These are phyloP conservation scores for Annona cherimola DNA, from an alignment of 164 flowering plant species.

Conservation along the genomic window DNA sequence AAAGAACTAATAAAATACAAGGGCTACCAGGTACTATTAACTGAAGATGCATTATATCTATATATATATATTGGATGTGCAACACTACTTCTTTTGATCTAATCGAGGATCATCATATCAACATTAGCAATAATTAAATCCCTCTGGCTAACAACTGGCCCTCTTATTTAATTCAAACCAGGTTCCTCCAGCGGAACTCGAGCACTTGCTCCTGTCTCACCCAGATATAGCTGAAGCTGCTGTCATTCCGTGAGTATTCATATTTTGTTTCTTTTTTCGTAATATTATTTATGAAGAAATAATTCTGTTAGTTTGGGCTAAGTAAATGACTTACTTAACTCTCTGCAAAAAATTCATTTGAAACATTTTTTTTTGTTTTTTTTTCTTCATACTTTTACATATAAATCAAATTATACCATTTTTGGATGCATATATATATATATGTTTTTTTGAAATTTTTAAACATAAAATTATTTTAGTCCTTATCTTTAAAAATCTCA, in stretches of 20 bases:
- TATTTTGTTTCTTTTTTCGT: neutral
- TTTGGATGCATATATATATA: too few species aligned
- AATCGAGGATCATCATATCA: too few species aligned
- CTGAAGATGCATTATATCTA: too few species aligned
- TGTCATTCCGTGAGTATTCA: conserved; percentile 63
- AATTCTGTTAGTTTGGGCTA: too few species aligned
- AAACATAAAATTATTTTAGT: too few species aligned
- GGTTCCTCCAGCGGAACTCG: conserved; percentile 97
- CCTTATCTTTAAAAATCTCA: too few species aligned
- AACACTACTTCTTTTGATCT: too few species aligned
- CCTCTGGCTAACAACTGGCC: neutral
- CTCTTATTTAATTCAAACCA: conserved; percentile 13
- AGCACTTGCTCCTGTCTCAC: conserved; percentile 65
- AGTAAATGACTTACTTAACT: neutral
- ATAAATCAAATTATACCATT: too few species aligned
- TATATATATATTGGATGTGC: too few species aligned
- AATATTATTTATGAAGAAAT: neutral
- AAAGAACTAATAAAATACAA: conserved; percentile 68
- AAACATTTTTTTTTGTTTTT: neutral
- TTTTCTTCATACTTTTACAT: too few species aligned
- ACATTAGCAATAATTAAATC: too few species aligned
- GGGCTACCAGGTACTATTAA: conserved; percentile 31
- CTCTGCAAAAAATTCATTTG: neutral
- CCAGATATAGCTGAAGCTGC: conserved; percentile 81
- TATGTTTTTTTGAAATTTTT: too few species aligned